Evolutionary conservation across 2,329 filamentous ascomycete species (phyloP), one percentile per base, ranked within the genome.

Genomic region (Cercospora berteroae): DNA sequence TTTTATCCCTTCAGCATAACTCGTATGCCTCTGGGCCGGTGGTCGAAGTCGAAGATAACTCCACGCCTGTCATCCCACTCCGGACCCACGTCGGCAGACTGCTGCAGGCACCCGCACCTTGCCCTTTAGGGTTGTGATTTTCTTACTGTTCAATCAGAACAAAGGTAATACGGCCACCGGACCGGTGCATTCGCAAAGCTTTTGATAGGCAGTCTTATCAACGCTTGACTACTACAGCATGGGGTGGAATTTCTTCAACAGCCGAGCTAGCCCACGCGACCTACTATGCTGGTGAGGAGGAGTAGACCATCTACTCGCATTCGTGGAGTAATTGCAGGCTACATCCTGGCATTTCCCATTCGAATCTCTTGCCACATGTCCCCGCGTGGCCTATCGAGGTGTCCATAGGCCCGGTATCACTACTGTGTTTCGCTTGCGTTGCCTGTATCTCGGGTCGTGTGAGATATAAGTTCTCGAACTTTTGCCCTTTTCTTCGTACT

Each of bases 121-220:
- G 29, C 55, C 55, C 4, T 58, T 58, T 31, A 1, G 1, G 55
- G 29, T 23, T 33, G 18, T 31, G 29, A 33, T 57, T 20, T 57
- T 18, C 29, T 33, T 5, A 12, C 31, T 36, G 55, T 36, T 33
- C 55, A 58, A 58, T 58, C 55, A 58, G 16, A 58, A n/a, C 29
- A n/a, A n/a, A 36, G 55, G 55, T 31, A 58, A 58, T 58, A 31
- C n/a, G 27, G 27, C 55, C 55, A 58, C 55, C 55, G 55, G 55
- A 58, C 55, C 55, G 55, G 55, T 58, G 55, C 20, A 13, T 23
- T 20, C 16, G 55, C 55, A 36, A 55, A 58, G 55, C 29, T 58
- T 58, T 36, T 31, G 55, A 58, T 58, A 58, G 29, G 55, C 55
- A 58, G 55, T 18, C 55, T 58, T 58, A 58, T 58, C 55, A 58